Evolutionary conservation across 2,329 filamentous ascomycete genomes (phyloP).

Genomic region (Trichoderma atrobrunneum): DNA sequence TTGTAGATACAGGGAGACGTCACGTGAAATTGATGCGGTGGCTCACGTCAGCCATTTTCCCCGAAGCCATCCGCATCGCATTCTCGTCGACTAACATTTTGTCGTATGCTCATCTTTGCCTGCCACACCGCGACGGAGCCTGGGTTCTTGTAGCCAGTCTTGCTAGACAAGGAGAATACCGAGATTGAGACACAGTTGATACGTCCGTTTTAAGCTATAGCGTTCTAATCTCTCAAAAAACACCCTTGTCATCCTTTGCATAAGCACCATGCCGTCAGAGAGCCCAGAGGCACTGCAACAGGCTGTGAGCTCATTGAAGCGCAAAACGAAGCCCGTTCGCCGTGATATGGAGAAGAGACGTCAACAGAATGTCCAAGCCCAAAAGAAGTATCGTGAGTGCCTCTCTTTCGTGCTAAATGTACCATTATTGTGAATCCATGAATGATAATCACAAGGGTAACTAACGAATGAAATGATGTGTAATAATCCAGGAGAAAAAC

Average conservation of each 20-base stretch:
- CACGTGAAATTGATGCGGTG: not conserved
- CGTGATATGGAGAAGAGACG: not conserved
- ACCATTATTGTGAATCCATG: not conserved
- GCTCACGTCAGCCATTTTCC: not conserved
- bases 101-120: not conserved
- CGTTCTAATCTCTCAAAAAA: not conserved
- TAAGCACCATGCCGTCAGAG: not conserved
- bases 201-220: not conserved
- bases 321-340: not conserved
- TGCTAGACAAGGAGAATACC: not conserved
- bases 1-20: not conserved
- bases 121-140: not conserved
- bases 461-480: not conserved
- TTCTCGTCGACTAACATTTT: not conserved
- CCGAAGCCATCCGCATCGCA: not conserved
- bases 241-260: not conserved
- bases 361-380: not conserved
- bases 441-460: not conserved
- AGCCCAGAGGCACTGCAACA: not conserved
- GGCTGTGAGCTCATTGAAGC: not conserved
- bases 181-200: not conserved
- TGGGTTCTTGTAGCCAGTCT: not conserved
- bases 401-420: not conserved
- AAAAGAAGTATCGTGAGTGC: not conserved
- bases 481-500: not conserved